phyloP scores from a whole-genome alignment of 129 eudicot species.

The Ambrosia artemisiifolia region DNA sequence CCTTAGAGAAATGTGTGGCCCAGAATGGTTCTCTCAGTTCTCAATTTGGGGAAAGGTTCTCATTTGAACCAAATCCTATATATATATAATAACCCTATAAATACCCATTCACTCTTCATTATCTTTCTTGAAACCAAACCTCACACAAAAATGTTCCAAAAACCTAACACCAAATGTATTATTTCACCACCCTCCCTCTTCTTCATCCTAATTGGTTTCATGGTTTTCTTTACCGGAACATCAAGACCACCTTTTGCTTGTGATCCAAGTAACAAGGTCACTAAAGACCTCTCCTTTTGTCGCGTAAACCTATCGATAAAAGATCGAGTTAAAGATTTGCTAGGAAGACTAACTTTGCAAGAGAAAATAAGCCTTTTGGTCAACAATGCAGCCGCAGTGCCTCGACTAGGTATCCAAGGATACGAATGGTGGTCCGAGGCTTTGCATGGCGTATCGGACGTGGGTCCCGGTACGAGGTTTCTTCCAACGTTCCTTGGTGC shows the following conservation, averaged over 20 bases:
- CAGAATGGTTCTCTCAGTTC: no score
- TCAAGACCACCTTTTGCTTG: conserved; percentile 81
- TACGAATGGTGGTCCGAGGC: conserved; percentile 99
- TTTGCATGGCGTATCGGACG: conserved; percentile 85
- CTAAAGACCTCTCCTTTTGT: conserved; percentile 59
- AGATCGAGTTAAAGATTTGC: conserved; percentile 59
- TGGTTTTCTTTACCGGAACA: conserved; percentile 17
- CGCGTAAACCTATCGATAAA: conserved; percentile 42
- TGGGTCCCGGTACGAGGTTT: conserved; percentile 82
- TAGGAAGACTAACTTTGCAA: conserved; percentile 66
- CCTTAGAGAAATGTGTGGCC: no score
- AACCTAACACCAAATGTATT: conserved; percentile 18
- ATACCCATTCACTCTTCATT: conserved; percentile 29
- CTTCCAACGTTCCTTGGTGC: conserved; percentile 71
- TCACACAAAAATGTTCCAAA: conserved; percentile 32
- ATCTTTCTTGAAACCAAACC: conserved; percentile 24
- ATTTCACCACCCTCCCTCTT: conserved; percentile 30
- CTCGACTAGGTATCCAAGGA: conserved; percentile 68
- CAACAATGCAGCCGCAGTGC: conserved; percentile 75
- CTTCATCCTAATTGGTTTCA: conserved; percentile 20
- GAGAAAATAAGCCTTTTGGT: conserved; percentile 70
- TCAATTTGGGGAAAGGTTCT: no score
- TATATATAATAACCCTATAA: conserved; percentile 19
- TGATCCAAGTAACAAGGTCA: conserved; percentile 51
- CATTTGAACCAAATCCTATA: no score